Conservation (phyloP, 768 basidiomycete species). For the Suillus discolor region DNA sequence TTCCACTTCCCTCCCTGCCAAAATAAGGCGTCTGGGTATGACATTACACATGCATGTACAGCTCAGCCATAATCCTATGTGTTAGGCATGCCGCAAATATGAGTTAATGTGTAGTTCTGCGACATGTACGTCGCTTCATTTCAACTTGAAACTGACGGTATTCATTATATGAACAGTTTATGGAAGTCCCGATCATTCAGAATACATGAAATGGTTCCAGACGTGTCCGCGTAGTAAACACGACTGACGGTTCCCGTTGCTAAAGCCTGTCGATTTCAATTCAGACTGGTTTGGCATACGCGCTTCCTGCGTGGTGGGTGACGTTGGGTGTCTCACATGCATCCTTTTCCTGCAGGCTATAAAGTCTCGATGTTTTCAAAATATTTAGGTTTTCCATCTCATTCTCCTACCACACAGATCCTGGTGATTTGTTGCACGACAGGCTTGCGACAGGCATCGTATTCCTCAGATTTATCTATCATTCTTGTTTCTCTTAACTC, state of each 20-base stretch:
- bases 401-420: slow-evolving; percentile 45
- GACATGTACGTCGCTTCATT: not conserved
- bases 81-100: not conserved
- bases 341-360: not conserved
- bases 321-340: not conserved
- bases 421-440: slow-evolving; percentile 48
- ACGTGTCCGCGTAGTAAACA: not conserved
- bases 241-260: not conserved
- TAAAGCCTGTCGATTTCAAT: not conserved
- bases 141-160: not conserved
- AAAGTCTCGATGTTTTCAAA: not conserved
- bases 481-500: not conserved
- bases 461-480: not conserved
- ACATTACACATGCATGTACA: not conserved
- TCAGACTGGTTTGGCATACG: not conserved
- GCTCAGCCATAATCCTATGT: not conserved
- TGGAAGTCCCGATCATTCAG: not conserved
- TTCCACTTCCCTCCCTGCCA: not conserved
- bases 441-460: slow-evolving; percentile 1
- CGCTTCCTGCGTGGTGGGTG: not conserved
- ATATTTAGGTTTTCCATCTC: slow-evolving; percentile 35
- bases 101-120: not conserved
- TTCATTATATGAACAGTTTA: not conserved
- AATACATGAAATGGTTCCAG: not conserved
- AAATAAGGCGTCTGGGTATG: not conserved